Evolutionary conservation across 2,329 filamentous ascomycete species (phyloP), one percentile per base, ranked within the genome.

Genomic region (Aspergillus caelatus): DNA sequence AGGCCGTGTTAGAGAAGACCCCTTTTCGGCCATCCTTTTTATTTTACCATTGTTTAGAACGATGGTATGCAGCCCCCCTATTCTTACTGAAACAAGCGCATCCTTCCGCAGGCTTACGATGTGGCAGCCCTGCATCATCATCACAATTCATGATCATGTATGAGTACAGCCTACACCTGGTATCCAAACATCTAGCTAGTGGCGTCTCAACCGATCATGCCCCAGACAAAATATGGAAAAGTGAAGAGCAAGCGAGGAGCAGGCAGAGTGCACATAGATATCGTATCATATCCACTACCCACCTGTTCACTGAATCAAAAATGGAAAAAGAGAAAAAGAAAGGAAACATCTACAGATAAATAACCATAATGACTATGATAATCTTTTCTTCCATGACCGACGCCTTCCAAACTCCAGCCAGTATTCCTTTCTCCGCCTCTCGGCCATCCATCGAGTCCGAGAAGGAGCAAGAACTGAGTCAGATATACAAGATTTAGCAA

Each of bases 361-460:
- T n/a, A 41, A n/a, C 16, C 3, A 41, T 41, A 41, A 41, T 41
- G 5, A 28, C 12, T 28, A 54, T 56, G n/a, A 41, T 11, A 16
- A 41, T 39, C 6, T 39, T 55, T 55, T 55, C 21, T 55, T 55
- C 52, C 52, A 16, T 39, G 34, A 28, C 32, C 11, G 46, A 57
- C 64, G 58, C 64, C 64, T 54, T 57, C 58, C 58, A 48, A 60
- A 61, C 58, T 63, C 58, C 50, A 60, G 12, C 41, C 57, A 36
- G 14, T 48, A 30, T 23, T 30, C 52, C 56, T 58, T 50, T 23
- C 30, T 39, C 11, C 16, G 21, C 48, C 46, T 50, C 46, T 30
- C 16, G 26, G 26, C 11, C 46, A 19, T 30, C 28, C 48, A 32
- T 34, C 19, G 48, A 52, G 46, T 16, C 48, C 10, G 19, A 26